Conservation (phyloP, 2,329 filamentous ascomycete species). For the Samsoniella hepiali region DNA sequence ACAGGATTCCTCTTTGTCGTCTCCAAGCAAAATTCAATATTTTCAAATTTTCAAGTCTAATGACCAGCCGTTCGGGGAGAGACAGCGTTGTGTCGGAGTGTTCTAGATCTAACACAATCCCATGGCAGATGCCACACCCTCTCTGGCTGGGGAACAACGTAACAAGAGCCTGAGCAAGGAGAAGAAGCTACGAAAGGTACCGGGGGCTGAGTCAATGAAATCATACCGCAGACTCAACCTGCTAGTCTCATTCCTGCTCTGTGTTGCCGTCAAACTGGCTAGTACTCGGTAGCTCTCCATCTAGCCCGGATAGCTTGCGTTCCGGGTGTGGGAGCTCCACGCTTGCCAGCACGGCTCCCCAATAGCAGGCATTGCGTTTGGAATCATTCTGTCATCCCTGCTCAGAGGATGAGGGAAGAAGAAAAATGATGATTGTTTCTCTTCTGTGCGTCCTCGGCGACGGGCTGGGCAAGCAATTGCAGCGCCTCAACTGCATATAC, state of each 20-base stretch:
- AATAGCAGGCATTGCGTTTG: slow-evolving; percentile 8
- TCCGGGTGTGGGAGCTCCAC: background rate
- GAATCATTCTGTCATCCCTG: slow-evolving; percentile 12
- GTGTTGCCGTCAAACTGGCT: background rate
- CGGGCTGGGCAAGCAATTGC: background rate
- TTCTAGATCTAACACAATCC: background rate
- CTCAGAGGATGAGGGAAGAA: background rate
- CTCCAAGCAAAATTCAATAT: too few relatives aligned
- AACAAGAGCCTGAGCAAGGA: too few relatives aligned
- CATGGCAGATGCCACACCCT: background rate
- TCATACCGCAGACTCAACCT: background rate
- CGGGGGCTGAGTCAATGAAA: background rate
- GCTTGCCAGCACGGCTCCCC: background rate
- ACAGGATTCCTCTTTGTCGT: too few relatives aligned
- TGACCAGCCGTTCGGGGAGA: too few relatives aligned
- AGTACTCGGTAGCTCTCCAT: background rate
- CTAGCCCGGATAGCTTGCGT: slow-evolving; percentile 6
- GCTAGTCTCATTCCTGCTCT: slow-evolving; percentile 1
- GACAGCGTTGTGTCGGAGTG: too few relatives aligned
- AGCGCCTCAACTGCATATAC: too few relatives aligned
- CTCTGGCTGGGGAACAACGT: background rate
- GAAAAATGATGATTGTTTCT: background rate
- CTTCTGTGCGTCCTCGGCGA: background rate
- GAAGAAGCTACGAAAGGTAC: background rate
- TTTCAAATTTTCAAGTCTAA: too few relatives aligned